Evolutionary conservation across 1,284 basidiomycete species (phyloP), one percentile per base, ranked within the genome.

Genomic region (Malassezia vespertilionis): DNA sequence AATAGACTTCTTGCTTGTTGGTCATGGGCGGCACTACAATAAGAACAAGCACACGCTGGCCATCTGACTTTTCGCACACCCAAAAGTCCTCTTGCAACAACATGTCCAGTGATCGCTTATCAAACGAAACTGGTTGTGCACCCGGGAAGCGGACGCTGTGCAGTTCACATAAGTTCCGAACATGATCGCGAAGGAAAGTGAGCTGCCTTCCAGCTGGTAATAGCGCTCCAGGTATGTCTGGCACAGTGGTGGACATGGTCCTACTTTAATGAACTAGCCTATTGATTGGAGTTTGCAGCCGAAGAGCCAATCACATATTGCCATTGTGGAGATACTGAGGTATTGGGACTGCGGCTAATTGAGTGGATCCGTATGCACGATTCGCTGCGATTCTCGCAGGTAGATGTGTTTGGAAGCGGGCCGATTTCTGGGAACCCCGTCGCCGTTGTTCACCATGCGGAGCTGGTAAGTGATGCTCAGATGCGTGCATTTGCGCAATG

Each of bases 31-130:
- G 75, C 42, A 76, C 72, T 32, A 82, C 78, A 40, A 97, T 78
- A 51, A 93, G 76, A 37, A 96, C 79, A 33, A 97, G 76, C 24
- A 97, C 86, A 33, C 93, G 80, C 43, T 96, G 74, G 2, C 93
- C 93, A 68, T 99, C 93, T n/a, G 89, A 93, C 75, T 99, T 99
- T 74, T 99, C 93, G 74, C 89, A 95, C 23, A 99, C 91, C 91
- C 91, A 99, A 71, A 85, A 97, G 28, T 44, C 42, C 30, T 44
- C 23, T 12, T 26, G 8, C 17, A 43, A n/a, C 2, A 48, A 15
- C 5, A 33, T 0, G 14, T 44, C 35, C 3, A 50, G 30, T 20
- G 41, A 50, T 15, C 27, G 14, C 21, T 44, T 44, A 11, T 33
- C 40, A 12, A 50, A 50, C 9, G 47, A 50, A 10, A 50, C 20